A percentile compares a stretch with the other conserved stretches of the same genome.
These are phyloP conservation scores for Colletotrichum destructivum DNA, from an alignment of 2,329 filamentous ascomycete species.

Conservation along the genomic window DNA sequence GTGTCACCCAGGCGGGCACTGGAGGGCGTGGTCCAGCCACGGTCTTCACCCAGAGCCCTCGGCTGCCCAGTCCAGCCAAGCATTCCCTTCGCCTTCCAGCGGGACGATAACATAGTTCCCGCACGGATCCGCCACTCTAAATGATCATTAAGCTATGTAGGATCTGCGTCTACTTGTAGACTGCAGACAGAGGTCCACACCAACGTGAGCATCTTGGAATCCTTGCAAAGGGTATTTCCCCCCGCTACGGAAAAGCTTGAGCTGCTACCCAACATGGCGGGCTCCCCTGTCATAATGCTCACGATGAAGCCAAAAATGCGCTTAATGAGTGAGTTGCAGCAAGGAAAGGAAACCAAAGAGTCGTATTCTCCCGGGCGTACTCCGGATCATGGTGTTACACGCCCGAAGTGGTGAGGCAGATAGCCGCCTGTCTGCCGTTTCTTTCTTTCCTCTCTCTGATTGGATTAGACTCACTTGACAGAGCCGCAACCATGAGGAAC, in stretches of 20 bases:
- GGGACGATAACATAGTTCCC: neutral
- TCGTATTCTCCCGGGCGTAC: neutral
- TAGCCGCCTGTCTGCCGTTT: neutral
- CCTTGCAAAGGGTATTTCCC: neutral
- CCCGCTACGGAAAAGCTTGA: neutral
- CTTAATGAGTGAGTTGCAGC: constrained; percentile 1
- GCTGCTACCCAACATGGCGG: neutral
- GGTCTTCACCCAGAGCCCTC: too few relatives aligned
- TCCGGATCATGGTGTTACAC: neutral
- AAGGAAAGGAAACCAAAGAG: neutral
- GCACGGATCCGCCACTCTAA: neutral
- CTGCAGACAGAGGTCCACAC: neutral
- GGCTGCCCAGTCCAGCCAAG: neutral
- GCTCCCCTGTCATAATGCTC: neutral
- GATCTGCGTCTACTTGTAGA: neutral
- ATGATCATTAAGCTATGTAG: neutral
- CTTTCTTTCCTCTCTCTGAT: constrained; percentile 16
- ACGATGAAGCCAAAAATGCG: neutral
- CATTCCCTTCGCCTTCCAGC: neutral
- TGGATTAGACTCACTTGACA: neutral
- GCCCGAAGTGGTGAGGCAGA: neutral
- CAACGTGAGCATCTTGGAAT: neutral
- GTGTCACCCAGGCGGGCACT: too few relatives aligned
- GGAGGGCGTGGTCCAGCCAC: too few relatives aligned
- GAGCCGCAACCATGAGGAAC: neutral